Conservation (phyloP, 2,329 filamentous ascomycete genomes). For the Ophiosphaerella herpotricha region DNA sequence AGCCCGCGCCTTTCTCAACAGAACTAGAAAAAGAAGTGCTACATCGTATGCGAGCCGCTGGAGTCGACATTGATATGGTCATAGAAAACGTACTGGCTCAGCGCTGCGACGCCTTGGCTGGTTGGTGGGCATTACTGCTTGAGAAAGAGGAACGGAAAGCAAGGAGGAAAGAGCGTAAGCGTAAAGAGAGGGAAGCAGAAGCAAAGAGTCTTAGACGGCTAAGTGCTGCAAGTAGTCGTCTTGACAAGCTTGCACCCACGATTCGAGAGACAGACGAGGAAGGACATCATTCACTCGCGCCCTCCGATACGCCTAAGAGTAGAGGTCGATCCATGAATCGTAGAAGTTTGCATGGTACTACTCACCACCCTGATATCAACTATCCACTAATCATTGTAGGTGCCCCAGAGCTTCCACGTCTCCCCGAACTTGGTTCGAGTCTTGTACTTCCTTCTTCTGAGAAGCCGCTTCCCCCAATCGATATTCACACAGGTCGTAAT, state of each 20-base stretch:
- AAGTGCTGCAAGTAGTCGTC: conserved; percentile 84
- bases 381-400: conserved; percentile 49
- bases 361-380: not conserved
- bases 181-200: conserved; percentile 82
- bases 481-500: conserved; percentile 78
- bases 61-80: conserved; percentile 90
- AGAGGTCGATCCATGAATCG: conserved; percentile 79
- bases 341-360: conserved; percentile 55
- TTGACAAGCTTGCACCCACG: conserved; percentile 79
- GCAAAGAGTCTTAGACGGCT: conserved; percentile 78
- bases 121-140: conserved; percentile 93
- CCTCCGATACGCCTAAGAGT: conserved; percentile 65
- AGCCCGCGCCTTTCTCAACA: conserved; percentile 82
- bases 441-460: conserved; percentile 47
- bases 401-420: conserved; percentile 72
- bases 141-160: conserved; percentile 95
- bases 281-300: conserved; percentile 55
- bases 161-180: conserved; percentile 75
- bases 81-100: conserved; percentile 93
- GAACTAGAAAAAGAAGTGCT: conserved; percentile 87
- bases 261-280: conserved; percentile 81
- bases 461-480: conserved; percentile 69
- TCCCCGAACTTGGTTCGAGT: conserved; percentile 64
- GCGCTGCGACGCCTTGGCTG: conserved; percentile 84
- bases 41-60: conserved; percentile 89